Conservation (phyloP, 768 basidiomycete species). For the Rhizopogon vinicolor region DNA sequence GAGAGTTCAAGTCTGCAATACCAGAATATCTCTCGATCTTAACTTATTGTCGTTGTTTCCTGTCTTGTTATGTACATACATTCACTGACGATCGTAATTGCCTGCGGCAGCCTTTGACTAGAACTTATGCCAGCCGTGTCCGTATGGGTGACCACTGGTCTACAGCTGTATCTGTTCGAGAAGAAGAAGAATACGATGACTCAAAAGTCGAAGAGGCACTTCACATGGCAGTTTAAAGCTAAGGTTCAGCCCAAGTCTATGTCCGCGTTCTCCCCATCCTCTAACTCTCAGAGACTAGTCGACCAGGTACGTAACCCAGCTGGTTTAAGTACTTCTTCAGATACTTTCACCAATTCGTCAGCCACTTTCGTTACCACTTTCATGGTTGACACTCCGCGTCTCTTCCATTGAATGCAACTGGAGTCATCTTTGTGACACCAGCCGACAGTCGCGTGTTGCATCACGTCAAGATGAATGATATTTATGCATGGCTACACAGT, state of each 20-base stretch:
- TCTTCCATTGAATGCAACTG: too few relatives aligned
- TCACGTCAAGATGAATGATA: too few relatives aligned
- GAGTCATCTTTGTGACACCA: too few relatives aligned
- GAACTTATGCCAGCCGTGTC: not conserved
- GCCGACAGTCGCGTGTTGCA: too few relatives aligned
- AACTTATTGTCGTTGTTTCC: conserved; percentile 14
- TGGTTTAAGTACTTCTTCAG: not conserved
- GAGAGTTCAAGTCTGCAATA: conserved; percentile 72
- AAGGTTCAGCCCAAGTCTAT: not conserved
- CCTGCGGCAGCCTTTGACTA: not conserved
- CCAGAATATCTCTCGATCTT: conserved; percentile 79
- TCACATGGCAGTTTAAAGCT: not conserved
- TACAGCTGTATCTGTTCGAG: not conserved
- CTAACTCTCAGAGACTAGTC: not conserved
- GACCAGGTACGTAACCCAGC: not conserved
- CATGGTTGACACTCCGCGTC: too few relatives aligned
- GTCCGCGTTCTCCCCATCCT: too few relatives aligned
- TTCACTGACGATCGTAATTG: not conserved
- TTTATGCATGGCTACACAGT: too few relatives aligned
- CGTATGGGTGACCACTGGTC: not conserved
- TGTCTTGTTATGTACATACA: not conserved
- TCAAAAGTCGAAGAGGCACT: not conserved
- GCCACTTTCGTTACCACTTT: too few relatives aligned
- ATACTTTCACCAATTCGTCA: not conserved
- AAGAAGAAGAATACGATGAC: not conserved